Conservation (phyloP, 2,329 filamentous ascomycete genomes). For the Acrocalymma vagum region DNA sequence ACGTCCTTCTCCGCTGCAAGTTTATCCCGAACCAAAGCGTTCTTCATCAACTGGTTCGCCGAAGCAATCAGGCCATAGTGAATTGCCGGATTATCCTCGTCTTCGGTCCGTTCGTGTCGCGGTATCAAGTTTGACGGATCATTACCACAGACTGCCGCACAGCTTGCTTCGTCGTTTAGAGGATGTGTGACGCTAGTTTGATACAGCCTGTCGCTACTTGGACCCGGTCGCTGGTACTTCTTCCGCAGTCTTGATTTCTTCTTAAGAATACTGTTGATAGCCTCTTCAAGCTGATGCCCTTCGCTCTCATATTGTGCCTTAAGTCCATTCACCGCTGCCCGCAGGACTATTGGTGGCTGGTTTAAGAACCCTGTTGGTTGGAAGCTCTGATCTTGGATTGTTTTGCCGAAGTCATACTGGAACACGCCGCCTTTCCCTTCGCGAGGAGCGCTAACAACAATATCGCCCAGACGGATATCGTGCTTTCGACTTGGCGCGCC, state of each 20-base stretch:
- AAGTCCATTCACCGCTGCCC: slow-evolving; percentile 26
- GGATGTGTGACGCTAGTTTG: slow-evolving; percentile 14
- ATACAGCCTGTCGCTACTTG: slow-evolving; percentile 38
- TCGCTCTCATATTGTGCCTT: slow-evolving; percentile 21
- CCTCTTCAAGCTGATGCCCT: slow-evolving; percentile 16
- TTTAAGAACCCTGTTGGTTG: slow-evolving; percentile 18
- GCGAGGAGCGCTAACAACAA: slow-evolving; percentile 37
- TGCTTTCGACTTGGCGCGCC: slow-evolving; percentile 25
- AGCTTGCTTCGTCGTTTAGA: slow-evolving; percentile 8
- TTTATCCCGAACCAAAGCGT: too few relatives aligned
- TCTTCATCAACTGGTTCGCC: too few relatives aligned
- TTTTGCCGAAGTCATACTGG: slow-evolving; percentile 33
- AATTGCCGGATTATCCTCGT: too few relatives aligned
- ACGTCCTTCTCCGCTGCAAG: too few relatives aligned
- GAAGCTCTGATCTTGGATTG: slow-evolving; percentile 21
- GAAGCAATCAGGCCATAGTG: too few relatives aligned
- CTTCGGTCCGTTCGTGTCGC: slow-evolving; percentile 18
- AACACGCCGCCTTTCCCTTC: slow-evolving; percentile 30
- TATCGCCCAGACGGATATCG: slow-evolving; percentile 30
- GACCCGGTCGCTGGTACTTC: slow-evolving; percentile 34
- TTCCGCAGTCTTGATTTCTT: slow-evolving; percentile 31
- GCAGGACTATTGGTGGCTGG: slow-evolving; percentile 24
- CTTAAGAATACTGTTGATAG: slow-evolving; percentile 16
- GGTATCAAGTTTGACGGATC: slow-evolving; percentile 15
- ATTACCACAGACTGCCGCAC: slow-evolving; percentile 23